These are phyloP conservation scores for Leucoagaricus sp. DNA, from an alignment of 1,284 basidiomycete genomes.

Conservation along the genomic window DNA sequence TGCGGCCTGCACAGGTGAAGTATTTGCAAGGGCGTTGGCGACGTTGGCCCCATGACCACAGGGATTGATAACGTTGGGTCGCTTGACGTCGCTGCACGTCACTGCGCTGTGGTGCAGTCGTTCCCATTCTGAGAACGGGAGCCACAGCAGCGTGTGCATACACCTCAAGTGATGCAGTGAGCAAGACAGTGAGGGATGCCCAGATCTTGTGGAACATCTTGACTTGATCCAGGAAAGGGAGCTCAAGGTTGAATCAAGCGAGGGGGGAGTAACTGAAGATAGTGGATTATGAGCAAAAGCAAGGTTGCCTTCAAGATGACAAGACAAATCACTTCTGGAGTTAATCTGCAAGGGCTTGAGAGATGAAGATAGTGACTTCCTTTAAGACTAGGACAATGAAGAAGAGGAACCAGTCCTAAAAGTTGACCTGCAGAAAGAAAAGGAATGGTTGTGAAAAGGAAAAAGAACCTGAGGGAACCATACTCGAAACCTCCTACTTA, in stretches of 20 bases:
- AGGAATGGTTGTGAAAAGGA: conserved; percentile 15
- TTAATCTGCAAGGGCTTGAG: not conserved
- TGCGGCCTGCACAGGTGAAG: conserved; percentile 40
- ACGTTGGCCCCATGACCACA: conserved; percentile 49
- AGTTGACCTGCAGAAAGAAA: conserved; percentile 19
- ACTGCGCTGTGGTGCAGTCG: conserved; percentile 37
- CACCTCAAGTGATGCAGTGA: conserved; percentile 36
- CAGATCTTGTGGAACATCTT: conserved; percentile 39
- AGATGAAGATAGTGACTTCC: conserved; percentile 2
- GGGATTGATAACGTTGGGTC: conserved; percentile 37
- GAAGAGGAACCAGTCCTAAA: conserved; percentile 35
- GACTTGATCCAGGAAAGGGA: conserved; percentile 16
- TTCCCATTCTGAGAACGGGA: conserved; percentile 47
- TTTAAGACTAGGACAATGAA: conserved; percentile 2
- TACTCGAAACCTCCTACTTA: not conserved
- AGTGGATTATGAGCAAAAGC: not conserved
- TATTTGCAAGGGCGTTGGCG: conserved; percentile 39
- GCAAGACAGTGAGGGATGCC: conserved; percentile 29
- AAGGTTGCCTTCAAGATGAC: not conserved
- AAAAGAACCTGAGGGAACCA: conserved; percentile 4
- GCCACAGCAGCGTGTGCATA: conserved; percentile 47
- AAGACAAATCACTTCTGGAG: conserved; percentile 11
- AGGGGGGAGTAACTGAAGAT: conserved; percentile 10
- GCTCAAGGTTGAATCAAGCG: conserved; percentile 2
- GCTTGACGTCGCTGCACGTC: conserved; percentile 54